Conservation (phyloP, 306 rosid genomes). For the Prunus armeniaca region DNA sequence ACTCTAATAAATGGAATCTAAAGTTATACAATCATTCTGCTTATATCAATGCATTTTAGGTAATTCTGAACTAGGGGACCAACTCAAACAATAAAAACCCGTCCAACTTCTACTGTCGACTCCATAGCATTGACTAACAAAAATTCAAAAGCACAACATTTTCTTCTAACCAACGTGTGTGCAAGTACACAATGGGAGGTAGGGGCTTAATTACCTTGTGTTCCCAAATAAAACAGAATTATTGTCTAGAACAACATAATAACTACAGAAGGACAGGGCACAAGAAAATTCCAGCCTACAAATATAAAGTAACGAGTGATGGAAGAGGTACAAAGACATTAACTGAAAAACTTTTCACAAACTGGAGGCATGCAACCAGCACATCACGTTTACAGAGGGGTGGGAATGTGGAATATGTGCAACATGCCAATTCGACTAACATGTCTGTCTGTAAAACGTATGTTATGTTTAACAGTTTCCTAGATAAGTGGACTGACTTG, state of each 20-base stretch:
- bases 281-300: not conserved
- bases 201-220: too few species aligned
- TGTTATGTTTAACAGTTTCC: not conserved
- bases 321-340: not conserved
- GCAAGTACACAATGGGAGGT: too few species aligned
- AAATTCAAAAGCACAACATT: too few species aligned
- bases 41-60: not conserved
- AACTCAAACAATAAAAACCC: not conserved
- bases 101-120: not conserved
- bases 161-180: too few species aligned
- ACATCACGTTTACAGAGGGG: not conserved
- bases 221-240: not conserved
- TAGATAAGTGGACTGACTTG: not conserved
- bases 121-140: too few species aligned
- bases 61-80: not conserved
- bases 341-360: not conserved
- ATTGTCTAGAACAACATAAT: not conserved
- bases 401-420: not conserved
- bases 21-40: not conserved
- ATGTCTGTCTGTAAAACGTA: not conserved
- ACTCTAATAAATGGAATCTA: not conserved
- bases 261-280: not conserved
- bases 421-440: not conserved
- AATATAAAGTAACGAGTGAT: not conserved
- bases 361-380: not conserved